phyloP scores from a whole-genome alignment of 768 basidiomycete genomes.

The Pisolithus albus region DNA sequence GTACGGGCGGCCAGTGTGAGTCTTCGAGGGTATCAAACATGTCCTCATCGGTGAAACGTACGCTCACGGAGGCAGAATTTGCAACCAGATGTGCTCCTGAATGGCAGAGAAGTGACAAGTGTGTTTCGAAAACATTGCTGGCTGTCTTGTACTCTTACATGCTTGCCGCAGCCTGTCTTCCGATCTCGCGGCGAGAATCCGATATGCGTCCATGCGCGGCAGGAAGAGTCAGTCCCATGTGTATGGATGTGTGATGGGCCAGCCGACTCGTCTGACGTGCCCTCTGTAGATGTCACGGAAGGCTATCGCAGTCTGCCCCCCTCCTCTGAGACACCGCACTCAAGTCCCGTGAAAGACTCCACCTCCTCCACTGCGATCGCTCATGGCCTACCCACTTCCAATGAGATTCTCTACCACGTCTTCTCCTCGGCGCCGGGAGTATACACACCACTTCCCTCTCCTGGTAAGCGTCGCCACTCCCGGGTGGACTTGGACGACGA shows the following conservation, averaged over 20 bases:
- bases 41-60: slow-evolving; percentile 28
- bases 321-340: slow-evolving; percentile 9
- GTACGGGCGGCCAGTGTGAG: no score
- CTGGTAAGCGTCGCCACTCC: slow-evolving; percentile 31
- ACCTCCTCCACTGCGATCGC: slow-evolving; percentile 13
- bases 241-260: slow-evolving; percentile 5
- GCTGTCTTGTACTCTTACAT: slow-evolving; percentile 9
- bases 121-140: slow-evolving; percentile 12
- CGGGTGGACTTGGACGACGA: slow-evolving; percentile 17
- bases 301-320: slow-evolving; percentile 48
- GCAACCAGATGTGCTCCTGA: slow-evolving; percentile 18
- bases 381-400: slow-evolving; percentile 47
- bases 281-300: slow-evolving; percentile 47
- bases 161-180: slow-evolving; percentile 32
- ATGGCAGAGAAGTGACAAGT: slow-evolving; percentile 19
- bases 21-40: neutral
- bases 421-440: slow-evolving; percentile 25
- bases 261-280: slow-evolving; percentile 25
- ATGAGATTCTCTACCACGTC: slow-evolving; percentile 49
- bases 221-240: slow-evolving; percentile 47
- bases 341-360: slow-evolving; percentile 26
- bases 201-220: slow-evolving; percentile 50
- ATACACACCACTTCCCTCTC: slow-evolving; percentile 25
- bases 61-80: slow-evolving; percentile 27
- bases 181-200: slow-evolving; percentile 49